Evolutionary conservation across 78 protist species (phyloP).

Genomic region (Dictyostelium intermedium): DNA sequence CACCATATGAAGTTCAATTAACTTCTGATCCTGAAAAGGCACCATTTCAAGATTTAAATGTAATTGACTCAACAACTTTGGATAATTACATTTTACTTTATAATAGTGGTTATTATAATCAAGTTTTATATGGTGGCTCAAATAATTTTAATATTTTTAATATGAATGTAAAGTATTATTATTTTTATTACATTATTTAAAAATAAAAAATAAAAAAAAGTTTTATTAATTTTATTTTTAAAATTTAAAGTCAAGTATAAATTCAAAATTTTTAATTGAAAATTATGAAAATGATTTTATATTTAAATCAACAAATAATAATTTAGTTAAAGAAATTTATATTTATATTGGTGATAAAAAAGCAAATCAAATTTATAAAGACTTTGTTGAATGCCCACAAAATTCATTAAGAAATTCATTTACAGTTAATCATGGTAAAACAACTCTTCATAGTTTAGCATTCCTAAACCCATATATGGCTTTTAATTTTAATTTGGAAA

Average conservation of each 20-base stretch:
- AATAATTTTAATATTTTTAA: background rate
- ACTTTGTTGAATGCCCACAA: background rate
- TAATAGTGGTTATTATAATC: background rate
- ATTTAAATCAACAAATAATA: background rate
- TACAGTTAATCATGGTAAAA: background rate
- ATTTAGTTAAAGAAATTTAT: background rate
- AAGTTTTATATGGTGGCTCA: background rate
- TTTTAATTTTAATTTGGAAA: background rate
- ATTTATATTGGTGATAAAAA: background rate
- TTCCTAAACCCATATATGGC: background rate
- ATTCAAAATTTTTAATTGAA: background rate
- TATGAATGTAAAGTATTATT: background rate
- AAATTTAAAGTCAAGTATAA: background rate
- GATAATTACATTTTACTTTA: background rate
- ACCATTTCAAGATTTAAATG: background rate
- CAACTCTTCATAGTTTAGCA: background rate
- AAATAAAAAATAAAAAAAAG: background rate
- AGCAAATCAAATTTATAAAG: background rate
- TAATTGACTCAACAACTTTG: background rate
- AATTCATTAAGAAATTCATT: slow-evolving; percentile 16
- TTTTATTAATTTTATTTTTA: background rate
- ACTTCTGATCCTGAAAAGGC: background rate
- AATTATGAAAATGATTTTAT: background rate
- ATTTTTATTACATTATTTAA: background rate
- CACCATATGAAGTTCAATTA: background rate